Percentiles rank a stretch among this genome's conserved stretches.
These are phyloP conservation scores for Solanum rostratum DNA, from an alignment of 257 asterid genomes.

Conservation along the genomic window DNA sequence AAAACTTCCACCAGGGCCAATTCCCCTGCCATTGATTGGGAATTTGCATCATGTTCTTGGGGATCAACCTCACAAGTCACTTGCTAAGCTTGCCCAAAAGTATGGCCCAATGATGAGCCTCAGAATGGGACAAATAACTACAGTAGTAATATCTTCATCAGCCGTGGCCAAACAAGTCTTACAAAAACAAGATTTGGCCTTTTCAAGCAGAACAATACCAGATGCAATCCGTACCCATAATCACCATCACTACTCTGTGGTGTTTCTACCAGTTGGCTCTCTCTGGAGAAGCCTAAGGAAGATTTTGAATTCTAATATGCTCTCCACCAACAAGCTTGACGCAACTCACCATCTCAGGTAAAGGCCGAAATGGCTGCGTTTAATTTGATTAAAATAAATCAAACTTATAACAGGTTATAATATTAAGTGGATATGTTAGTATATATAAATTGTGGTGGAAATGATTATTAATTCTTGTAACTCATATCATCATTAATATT, in stretches of 20 bases:
- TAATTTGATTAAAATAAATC: constrained; percentile 15
- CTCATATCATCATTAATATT: no score
- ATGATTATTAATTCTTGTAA: no score
- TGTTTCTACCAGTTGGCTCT: constrained; percentile 9
- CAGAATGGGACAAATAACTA: neutral
- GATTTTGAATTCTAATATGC: constrained; percentile 29
- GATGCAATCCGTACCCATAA: constrained; percentile 10
- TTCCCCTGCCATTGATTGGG: neutral
- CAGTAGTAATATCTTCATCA: constrained; percentile 6
- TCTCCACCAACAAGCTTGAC: constrained; percentile 53
- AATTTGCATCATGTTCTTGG: constrained; percentile 6
- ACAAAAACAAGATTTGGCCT: constrained; percentile 16
- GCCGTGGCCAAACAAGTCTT: neutral
- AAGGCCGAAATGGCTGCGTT: neutral
- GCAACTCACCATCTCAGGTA: constrained; percentile 48
- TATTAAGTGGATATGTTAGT: no score
- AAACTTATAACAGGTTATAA: neutral
- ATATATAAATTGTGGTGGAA: no score
- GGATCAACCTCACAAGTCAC: constrained; percentile 7
- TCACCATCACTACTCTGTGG: constrained; percentile 6
- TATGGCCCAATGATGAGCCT: constrained; percentile 12
- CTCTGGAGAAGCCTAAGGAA: constrained; percentile 12
- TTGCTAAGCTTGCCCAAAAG: constrained; percentile 10
- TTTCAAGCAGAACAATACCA: constrained; percentile 7
- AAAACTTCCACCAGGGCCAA: constrained; percentile 12